Evolutionary conservation across 805 yeast species (phyloP), one percentile per base, ranked within the genome.

Genomic region (Nakazawaea wyomingensis): DNA sequence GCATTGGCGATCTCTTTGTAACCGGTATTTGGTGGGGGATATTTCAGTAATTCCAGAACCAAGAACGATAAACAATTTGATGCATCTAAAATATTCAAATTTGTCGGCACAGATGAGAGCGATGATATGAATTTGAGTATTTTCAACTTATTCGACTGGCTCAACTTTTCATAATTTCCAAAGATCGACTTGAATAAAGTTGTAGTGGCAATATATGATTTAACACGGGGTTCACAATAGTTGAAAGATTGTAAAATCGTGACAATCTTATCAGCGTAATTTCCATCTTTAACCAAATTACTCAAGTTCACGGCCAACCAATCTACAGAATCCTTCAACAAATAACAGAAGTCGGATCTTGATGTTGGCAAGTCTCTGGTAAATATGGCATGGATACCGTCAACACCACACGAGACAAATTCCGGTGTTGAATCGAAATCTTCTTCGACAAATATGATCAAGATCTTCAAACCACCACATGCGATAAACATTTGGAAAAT

Each of bases 401-500:
- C 65, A 28, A 71, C 61, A 8, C 72, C 59, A 10, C 60, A 61
- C n/a, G 66, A 44, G 1, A 73, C 66, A 48, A 66, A 68, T 17
- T 59, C 61, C 0, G 74, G 73, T 4, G 60, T 49, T 1, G 58
- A 18, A 38, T 68, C 72, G 42, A 66, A 61, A 45, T 69, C 74
- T 46, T 66, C 74, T 46, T 69, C 72, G 4, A 69, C 61, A 46
- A 70, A 64, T 37, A 65, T 61, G 1, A 68, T 52, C 30, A 71
- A 54, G 3, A 68, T 61, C 22, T 64, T 57, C 24, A 71, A 50
- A 0, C 76, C 75, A 9, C 74, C 74, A 42, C 70, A 60, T 0
- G 74, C 62, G 14, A 71, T 64, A 48, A 71, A 65, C 71, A 69
- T 67, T 9, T 69, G 60, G 9, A 70, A 50, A 1, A 71, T 70